A percentile compares a stretch with the other conserved stretches of the same genome.
Conservation (phyloP, 371 early-diverging fungal species). For the Apophysomyces sp. region DNA sequence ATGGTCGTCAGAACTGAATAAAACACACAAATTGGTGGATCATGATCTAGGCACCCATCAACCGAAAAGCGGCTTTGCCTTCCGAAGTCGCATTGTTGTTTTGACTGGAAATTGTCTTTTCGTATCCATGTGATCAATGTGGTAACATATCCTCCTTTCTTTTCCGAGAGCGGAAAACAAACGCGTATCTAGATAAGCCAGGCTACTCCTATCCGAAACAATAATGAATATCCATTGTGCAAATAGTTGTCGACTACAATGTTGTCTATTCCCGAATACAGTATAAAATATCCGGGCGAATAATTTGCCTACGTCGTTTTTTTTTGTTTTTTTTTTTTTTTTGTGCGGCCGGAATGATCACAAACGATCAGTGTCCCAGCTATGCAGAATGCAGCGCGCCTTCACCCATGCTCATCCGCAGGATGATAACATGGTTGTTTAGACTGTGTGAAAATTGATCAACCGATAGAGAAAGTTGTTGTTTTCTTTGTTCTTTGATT, state of each 20-base stretch:
- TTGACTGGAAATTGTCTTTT: not conserved
- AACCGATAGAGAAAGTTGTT: not conserved
- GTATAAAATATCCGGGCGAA: no score
- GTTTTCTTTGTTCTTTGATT: no score
- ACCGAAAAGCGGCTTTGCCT: not conserved
- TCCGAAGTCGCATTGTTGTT: not conserved
- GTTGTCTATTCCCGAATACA: no score
- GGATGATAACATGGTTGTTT: not conserved
- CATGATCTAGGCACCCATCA: not conserved
- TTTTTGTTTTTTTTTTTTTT: not conserved
- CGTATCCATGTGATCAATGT: not conserved
- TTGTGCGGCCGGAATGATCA: not conserved
- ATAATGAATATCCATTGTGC: no score
- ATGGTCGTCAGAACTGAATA: not conserved
- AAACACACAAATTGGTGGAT: not conserved
- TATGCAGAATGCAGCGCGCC: not conserved
- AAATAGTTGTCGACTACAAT: no score
- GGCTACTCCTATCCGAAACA: no score
- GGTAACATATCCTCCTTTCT: not conserved
- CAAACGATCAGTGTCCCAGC: not conserved
- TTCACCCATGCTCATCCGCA: not conserved
- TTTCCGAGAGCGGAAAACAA: no score
- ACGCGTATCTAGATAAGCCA: no score
- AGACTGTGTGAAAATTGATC: not conserved
- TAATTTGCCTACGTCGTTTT: not conserved